Base-by-base conservation (phyloP, 1,284 basidiomycete genomes). In the Grifola frondosa region DNA sequence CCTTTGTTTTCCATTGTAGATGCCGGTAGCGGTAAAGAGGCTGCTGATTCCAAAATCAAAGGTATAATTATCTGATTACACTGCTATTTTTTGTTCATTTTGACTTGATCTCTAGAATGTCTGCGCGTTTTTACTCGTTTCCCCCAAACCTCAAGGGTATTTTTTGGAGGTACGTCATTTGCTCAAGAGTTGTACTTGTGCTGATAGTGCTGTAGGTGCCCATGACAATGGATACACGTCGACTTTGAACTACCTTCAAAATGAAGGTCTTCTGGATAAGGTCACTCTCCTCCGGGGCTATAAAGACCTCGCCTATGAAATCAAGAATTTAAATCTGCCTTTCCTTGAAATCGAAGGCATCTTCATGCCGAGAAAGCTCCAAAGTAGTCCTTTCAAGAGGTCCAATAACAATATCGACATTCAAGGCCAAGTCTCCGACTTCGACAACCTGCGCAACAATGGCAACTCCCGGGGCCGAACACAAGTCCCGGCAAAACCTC, bases 201-300 rank as follows among this genome's bases (percentile, higher is more conserved):
- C 34, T 48, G 31, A 21, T 11, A n/a, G n/a, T n/a, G n/a, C n/a
- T 43, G 9, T 37, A 62, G 71, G 73, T 12, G 66, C 65, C 5
- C 74, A 78, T 49, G 75, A 78, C 57, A 76, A 77, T 42, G 75
- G 75, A 29, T 78, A 78, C 52, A 67, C 67, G 29, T 64, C 69
- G 19, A 68, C 71, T 12, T 60, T 78, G 13, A 67, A 67, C 19
- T 65, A 67, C 22, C 63, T 77, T 16, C 60, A 70, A 46, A 75
- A 70, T 37, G 73, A 74, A 56, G 73, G 73, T 15, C 57, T 69
- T 6, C 48, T 70, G 12, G 57, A 70, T 31, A 77, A 78, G 52
- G 44, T 80, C 13, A 63, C 73, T 9, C 62, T 78, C 17, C 59
- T 77, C 16, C 69, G 73, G 42, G 71, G 74, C 4, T 75, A 76